Percentiles rank a stretch among this genome's conserved stretches.
phyloP scores from a whole-genome alignment of 177 flowering plant genomes.

The Vitis hybrid region DNA sequence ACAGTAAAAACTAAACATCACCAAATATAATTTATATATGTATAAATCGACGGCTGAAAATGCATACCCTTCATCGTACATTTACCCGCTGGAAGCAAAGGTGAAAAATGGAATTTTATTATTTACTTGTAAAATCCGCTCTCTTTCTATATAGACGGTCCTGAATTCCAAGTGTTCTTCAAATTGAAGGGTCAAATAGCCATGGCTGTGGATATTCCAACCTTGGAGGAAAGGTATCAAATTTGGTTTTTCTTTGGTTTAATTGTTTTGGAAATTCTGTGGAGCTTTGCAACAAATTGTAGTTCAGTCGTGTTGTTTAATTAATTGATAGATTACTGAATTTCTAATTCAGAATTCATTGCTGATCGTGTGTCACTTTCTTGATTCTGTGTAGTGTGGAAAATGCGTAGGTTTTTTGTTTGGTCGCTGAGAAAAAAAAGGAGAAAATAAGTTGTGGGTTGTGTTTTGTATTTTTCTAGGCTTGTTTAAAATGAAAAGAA shows the following conservation, averaged over 20 bases:
- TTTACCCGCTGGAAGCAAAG: background rate
- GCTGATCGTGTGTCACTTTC: background rate
- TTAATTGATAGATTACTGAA: background rate
- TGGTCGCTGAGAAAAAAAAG: background rate
- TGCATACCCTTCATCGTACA: background rate
- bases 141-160: too few species aligned
- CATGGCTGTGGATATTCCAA: slow-evolving; percentile 7
- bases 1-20: background rate
- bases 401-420: background rate
- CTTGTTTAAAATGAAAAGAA: too few species aligned
- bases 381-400: background rate
- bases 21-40: too few species aligned
- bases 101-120: background rate
- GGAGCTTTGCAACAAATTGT: background rate
- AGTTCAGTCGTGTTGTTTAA: background rate
- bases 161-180: background rate
- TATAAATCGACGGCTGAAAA: background rate
- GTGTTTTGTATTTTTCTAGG: too few species aligned
- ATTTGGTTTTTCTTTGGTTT: background rate
- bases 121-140: too few species aligned
- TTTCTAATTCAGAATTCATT: background rate
- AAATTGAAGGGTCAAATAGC: background rate
- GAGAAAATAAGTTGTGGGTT: background rate
- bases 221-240: slow-evolving; percentile 10
- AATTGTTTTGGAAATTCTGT: background rate